These are phyloP conservation scores for Candida sanyiensis DNA, from an alignment of 805 yeast genomes.

Conservation along the genomic window DNA sequence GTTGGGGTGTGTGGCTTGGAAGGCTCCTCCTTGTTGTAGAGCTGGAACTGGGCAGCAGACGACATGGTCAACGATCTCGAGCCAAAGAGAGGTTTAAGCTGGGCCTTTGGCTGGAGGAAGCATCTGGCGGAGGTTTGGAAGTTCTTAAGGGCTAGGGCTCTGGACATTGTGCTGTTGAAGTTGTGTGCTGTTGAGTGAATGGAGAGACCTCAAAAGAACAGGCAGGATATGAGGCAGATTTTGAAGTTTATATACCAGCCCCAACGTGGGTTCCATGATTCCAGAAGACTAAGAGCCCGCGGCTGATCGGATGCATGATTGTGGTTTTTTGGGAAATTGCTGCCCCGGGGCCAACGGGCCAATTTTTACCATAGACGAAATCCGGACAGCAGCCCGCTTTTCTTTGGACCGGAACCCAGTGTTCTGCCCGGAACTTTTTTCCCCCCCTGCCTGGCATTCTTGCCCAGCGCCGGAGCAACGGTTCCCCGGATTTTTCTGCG, in stretches of 20 bases:
- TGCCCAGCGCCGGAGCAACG: constrained; percentile 1
- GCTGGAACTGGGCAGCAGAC: constrained; percentile 17
- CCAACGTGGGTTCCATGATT: constrained; percentile 4
- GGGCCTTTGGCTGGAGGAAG: constrained; percentile 15
- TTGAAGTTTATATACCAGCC: constrained; percentile 5
- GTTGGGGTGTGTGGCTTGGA: constrained; percentile 22
- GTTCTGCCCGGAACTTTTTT: too few species aligned
- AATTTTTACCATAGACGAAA: background rate
- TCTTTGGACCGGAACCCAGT: background rate
- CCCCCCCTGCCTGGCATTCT: background rate
- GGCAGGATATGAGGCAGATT: background rate
- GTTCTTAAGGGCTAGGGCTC: constrained; percentile 21
- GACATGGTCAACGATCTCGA: constrained; percentile 13
- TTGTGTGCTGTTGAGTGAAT: background rate
- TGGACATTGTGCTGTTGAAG: constrained; percentile 10
- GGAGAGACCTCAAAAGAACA: background rate
- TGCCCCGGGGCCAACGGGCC: background rate
- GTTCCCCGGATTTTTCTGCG: constrained; percentile 3
- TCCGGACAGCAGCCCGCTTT: background rate
- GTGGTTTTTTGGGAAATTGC: background rate
- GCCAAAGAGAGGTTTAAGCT: constrained; percentile 13
- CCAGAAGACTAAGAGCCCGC: constrained; percentile 5
- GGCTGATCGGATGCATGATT: constrained; percentile 12
- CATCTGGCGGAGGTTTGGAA: constrained; percentile 25
- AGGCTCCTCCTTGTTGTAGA: constrained; percentile 24